Conservation (phyloP, 163 green algal genomes). For the Scenedesmus sp. region DNA sequence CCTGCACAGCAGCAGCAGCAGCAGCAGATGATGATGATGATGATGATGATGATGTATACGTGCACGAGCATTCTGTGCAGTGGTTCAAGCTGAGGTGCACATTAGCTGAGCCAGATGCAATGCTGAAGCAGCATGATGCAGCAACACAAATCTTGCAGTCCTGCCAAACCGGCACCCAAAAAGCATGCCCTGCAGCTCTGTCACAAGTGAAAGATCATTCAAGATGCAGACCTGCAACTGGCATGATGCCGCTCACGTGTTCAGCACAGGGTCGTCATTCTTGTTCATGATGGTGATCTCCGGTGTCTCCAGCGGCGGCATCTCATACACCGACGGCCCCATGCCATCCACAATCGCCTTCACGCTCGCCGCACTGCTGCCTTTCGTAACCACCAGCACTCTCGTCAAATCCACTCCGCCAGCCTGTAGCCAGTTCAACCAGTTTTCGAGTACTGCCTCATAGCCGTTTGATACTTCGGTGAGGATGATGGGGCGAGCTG, state of each 20-base stretch:
- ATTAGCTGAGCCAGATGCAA: no score
- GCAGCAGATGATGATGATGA: background rate
- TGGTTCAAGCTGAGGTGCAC: no score
- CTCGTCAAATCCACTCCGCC: background rate
- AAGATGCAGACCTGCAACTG: no score
- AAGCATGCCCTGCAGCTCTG: no score
- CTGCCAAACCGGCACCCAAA: no score
- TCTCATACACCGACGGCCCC: constrained; percentile 3
- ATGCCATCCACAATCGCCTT: background rate
- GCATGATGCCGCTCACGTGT: background rate
- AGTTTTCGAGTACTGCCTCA: constrained; percentile 4
- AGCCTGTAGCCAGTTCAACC: background rate
- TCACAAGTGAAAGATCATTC: no score
- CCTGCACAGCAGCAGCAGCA: constrained; percentile 9
- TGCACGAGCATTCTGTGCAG: no score
- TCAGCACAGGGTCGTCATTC: background rate
- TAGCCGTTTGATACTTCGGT: constrained; percentile 11
- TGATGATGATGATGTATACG: background rate
- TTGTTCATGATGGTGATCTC: background rate
- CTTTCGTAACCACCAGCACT: background rate
- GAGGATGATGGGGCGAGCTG: background rate
- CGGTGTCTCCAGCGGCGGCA: background rate
- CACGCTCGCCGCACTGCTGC: background rate
- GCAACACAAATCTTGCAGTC: no score
- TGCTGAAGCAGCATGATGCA: no score